Evolutionary conservation across 164 flowering plant species (phyloP), one percentile per base, ranked within the genome.

Genomic region (Taxillus chinensis): DNA sequence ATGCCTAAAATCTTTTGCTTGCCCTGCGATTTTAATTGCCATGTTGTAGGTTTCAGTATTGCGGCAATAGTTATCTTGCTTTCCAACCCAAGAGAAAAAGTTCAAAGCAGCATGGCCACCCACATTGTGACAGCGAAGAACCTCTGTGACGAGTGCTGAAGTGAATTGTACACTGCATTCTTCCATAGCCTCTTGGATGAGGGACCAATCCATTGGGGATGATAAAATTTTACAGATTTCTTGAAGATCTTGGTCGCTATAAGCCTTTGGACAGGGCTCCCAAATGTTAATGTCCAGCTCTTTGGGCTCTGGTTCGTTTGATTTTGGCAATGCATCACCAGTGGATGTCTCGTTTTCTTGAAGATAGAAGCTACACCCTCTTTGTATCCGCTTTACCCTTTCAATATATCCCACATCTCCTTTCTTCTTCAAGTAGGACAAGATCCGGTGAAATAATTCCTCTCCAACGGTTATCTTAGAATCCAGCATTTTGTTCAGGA

Each of bases 51-150:
- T 75, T 57, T 82, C 85, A 39, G 90, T 58, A 17, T 73, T 82
- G 75, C 84, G 91, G 14, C 41, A 60, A 73, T 82, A 87, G 59
- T 80, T 84, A 68, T 62, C 43, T 66, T 62, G 81, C 67, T 76
- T 78, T 41, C 77, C 81, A 7, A 90, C 81, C 96, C 96, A 92
- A 14, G 87, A 65, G 73, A 92, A 92, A 66, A 92, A 87, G 11
- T 58, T 68, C 39, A 86, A 69, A 12, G 83, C 85, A 7, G 76
- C 75, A 58, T 64, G 59, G 40, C 87, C 86, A 59, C 80, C 69
- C 48, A 56, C 67, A 53, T 67, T 68, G 66, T 83, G 81, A 5
- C 54, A 66, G 4, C 54, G 72, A 62, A 92, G 70, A 55, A 84
- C 68, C 59, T 81, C 84, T 50, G 73, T 60, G 40, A 85, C 92